Base-by-base conservation (phyloP, 1,139 yeast genomes). In the Sugiyamaella japonica region DNA sequence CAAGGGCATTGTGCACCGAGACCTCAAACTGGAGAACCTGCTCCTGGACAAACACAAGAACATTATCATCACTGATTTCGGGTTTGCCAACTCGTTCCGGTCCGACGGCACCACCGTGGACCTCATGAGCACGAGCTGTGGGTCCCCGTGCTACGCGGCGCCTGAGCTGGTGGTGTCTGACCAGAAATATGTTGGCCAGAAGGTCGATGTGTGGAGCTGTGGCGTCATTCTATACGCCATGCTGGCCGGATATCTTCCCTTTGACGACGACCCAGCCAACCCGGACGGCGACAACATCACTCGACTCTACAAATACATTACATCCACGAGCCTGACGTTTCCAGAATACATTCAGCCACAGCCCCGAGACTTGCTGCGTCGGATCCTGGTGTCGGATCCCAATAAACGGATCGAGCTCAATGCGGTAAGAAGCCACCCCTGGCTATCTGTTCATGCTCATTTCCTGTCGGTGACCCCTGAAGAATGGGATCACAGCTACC, bases 131-230 rank as follows among this genome's bases (percentile, higher is more conserved):
- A 93, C 99, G 0, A 84, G 93, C 48, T 93, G 99, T 72, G 99
- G 99, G 1, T 89, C 97, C 6, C 99, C 99, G 0, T 91, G 99
- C 71, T 93, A 93, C 71, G 98, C 98, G 0, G 99, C 99, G 2
- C 99, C 99, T 0, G 99, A 93, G 70, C 76, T 93, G 58, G 99
- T 93, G 3, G 85, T 91, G 41, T 85, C 95, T 12, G 91, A 86
- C 63, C 79, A 83, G 53, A 93, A 95, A 17, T 93, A 93, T 69
- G 90, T 87, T 63, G 97, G 97, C n/a, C 81, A 90, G 60, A 90
- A 89, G 70, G 97, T 89, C 23, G 99, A 93, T 71, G 86, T 91
- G 45, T 93, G 99, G 99, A 89, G 97, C 0, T 83, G 96, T 63
- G 99, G 99, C 55, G 93, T 95, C 40, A 93, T 93, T 55, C 75